Conservation (phyloP, 371 early-diverging fungal genomes). For the Circinella umbellata region DNA sequence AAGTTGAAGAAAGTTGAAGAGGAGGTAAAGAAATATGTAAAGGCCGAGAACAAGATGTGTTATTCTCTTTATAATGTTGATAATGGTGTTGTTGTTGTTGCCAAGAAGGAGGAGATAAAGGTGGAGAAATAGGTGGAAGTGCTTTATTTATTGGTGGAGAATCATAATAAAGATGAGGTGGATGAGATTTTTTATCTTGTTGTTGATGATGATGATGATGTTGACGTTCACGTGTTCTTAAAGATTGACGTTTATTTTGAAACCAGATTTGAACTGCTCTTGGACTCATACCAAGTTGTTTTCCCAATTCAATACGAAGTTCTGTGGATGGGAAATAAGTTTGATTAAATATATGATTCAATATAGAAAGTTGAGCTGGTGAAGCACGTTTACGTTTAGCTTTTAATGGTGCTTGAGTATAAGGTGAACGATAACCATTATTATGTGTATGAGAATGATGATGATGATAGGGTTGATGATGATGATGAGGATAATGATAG, state of each 20-base stretch:
- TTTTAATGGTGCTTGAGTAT: slow-evolving; percentile 33
- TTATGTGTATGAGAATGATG: slow-evolving; percentile 10
- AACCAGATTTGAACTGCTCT: slow-evolving; percentile 94
- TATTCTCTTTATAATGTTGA: not conserved
- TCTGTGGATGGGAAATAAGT: slow-evolving; percentile 72
- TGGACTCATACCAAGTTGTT: slow-evolving; percentile 85
- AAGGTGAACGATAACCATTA: not conserved
- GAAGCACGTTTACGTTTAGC: slow-evolving; percentile 56
- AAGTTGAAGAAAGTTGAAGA: slow-evolving; percentile 35
- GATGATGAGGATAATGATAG: not conserved
- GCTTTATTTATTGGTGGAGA: not conserved
- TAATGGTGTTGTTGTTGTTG: slow-evolving; percentile 12
- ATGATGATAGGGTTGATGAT: slow-evolving; percentile 5
- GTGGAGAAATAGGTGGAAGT: slow-evolving; percentile 56
- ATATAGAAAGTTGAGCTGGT: slow-evolving; percentile 52
- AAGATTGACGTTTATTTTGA: slow-evolving; percentile 86
- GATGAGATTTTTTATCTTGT: slow-evolving; percentile 33
- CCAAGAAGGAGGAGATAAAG: slow-evolving; percentile 28
- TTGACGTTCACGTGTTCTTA: slow-evolving; percentile 52
- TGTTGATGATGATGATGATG: slow-evolving; percentile 14
- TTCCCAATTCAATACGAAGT: slow-evolving; percentile 82
- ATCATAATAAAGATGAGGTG: slow-evolving; percentile 45
- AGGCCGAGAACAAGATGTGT: not conserved
- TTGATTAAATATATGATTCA: slow-evolving; percentile 58
- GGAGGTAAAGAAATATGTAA: slow-evolving; percentile 28